Base-by-base conservation (phyloP, 441 rosid species). In the Dalechampia spathulata region DNA sequence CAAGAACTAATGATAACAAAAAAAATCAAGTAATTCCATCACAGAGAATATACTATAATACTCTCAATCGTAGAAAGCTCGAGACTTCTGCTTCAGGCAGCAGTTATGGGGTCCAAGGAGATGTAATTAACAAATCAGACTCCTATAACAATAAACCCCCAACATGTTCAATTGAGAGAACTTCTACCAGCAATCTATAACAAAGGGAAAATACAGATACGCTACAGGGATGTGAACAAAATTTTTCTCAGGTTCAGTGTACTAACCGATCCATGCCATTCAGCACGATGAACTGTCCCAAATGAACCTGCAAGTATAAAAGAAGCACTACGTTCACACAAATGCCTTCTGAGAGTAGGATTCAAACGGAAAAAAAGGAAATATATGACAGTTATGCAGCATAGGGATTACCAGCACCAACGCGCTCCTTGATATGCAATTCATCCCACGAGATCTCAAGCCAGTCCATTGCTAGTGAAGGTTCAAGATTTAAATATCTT, bases 191-290 rank as follows among this genome's bases (percentile, higher is more conserved):
- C n/a, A n/a, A n/a, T n/a, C n/a, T n/a, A 16, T 3, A 8, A 1
- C n/a, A 5, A 16, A 47, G 5, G 19, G 15, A 28, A 58, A 14
- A 14, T 2, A 34, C 17, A 8, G 12, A 50, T 11, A 38, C 9
- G 8, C 6, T 19, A 22, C 49, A 40, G 5, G n/a, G n/a, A 39
- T 16, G 39, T 8, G 20, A 21, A 38, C 27, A 13, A 6, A 12
- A n/a, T 12, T 32, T 38, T 26, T 6, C 14, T 49, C 26, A 42
- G 42, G 46, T 6, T 38, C 25, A 8, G 42, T 52, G 62, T 61
- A 80, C 95, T 70, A 58, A 92, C 99, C 63, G 96, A 88, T 68
- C 99, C 99, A 83, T 88, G 85, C 96, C 99, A 92, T 72, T 92
- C 99, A 72, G 99, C 99, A 40, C 92, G 91, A 79, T 92, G 96